A percentile compares a stretch with the other conserved stretches of the same genome.
Evolutionary conservation across 768 basidiomycete genomes (phyloP).

Genomic region (Boletus rex-veris): DNA sequence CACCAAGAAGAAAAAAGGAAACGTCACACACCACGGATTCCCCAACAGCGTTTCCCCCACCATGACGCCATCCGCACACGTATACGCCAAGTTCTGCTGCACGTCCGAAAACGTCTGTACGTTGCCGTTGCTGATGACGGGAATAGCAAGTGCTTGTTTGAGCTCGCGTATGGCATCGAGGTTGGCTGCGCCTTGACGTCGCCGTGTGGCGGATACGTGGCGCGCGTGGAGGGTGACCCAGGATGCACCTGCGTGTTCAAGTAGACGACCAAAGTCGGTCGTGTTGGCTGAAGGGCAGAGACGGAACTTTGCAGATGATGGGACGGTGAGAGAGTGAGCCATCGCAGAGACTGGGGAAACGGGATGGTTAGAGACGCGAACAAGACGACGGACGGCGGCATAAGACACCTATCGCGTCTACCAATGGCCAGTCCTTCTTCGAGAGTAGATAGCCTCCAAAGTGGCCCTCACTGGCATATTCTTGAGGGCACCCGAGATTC

Average conservation of each 20-base stretch:
- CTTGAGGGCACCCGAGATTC: conserved; percentile 80
- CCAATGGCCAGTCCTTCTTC: conserved; percentile 68
- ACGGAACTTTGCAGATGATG: conserved; percentile 62
- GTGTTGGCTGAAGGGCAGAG: conserved; percentile 55
- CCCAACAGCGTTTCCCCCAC: conserved; percentile 73
- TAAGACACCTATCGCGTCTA: conserved; percentile 57
- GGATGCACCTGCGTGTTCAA: conserved; percentile 64
- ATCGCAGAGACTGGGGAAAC: conserved; percentile 56
- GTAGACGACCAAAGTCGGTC: conserved; percentile 48
- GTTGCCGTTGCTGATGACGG: conserved; percentile 78
- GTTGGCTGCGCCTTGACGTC: conserved; percentile 71
- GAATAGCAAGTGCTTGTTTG: conserved; percentile 48
- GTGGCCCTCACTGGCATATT: conserved; percentile 60
- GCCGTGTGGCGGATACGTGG: conserved; percentile 63
- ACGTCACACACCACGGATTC: conserved; percentile 62
- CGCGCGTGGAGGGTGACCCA: conserved; percentile 77
- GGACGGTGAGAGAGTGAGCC: conserved; percentile 58
- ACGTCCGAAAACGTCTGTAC: conserved; percentile 61
- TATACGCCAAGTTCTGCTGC: conserved; percentile 46
- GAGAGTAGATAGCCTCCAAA: conserved; percentile 75
- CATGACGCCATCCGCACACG: conserved; percentile 74
- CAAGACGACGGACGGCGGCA: background rate
- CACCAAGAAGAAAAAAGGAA: background rate
- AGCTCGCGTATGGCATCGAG: conserved; percentile 55
- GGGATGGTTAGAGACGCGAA: background rate